These are phyloP conservation scores for Coccomyxa sp. DNA, from an alignment of 139 green algal genomes.

Conservation along the genomic window DNA sequence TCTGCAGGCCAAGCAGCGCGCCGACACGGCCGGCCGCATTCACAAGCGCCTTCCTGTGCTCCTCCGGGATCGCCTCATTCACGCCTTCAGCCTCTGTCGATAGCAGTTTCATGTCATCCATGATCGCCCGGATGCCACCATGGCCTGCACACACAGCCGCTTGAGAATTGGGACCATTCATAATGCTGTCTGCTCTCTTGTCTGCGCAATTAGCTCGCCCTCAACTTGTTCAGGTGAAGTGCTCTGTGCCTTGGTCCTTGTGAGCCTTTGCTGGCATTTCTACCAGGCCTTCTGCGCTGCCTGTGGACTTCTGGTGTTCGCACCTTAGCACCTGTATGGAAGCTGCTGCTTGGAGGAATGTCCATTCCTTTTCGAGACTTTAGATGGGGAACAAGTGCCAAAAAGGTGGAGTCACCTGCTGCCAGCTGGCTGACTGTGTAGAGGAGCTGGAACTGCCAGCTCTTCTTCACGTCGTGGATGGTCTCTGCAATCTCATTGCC, in stretches of 20 bases:
- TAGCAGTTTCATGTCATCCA: conserved; percentile 58
- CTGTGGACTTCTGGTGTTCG: background rate
- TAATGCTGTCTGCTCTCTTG: background rate
- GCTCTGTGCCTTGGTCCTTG: no score
- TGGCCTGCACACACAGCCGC: conserved; percentile 18
- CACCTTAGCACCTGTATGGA: background rate
- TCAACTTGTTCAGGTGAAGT: background rate
- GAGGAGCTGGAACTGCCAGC: conserved; percentile 60
- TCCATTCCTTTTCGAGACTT: background rate
- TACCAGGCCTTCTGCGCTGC: background rate
- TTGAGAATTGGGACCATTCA: background rate
- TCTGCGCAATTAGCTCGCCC: background rate
- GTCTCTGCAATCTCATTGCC: conserved; percentile 33
- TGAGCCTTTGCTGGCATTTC: background rate
- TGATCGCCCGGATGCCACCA: conserved; percentile 46
- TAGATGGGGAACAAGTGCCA: background rate
- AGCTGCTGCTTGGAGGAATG: background rate
- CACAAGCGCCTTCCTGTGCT: conserved; percentile 9
- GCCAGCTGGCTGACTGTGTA: conserved; percentile 57
- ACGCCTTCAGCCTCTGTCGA: conserved; percentile 59
- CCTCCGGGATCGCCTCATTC: conserved; percentile 34
- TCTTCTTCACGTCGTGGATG: conserved; percentile 37
- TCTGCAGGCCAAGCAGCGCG: conserved; percentile 42
- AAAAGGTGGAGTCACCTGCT: conserved; percentile 15
- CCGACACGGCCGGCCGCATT: conserved; percentile 43